These are phyloP conservation scores for Gracilaria domingensis DNA, from an alignment of 23 red algal genomes.

Conservation along the genomic window DNA sequence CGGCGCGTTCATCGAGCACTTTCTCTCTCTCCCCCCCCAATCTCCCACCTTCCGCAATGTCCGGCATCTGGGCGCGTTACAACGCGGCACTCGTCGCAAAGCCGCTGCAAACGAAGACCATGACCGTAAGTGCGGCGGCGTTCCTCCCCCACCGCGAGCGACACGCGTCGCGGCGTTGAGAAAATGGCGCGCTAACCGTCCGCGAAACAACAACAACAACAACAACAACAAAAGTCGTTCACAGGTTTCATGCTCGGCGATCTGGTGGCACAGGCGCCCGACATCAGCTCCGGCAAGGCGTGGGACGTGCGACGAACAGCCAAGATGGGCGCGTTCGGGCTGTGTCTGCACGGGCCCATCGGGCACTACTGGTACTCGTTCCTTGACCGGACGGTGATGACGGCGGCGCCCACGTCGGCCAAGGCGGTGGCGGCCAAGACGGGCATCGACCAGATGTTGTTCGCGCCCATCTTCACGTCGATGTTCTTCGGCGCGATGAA, in stretches of 20 bases:
- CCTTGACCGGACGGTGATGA: constrained; percentile 96
- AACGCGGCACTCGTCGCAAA: constrained; percentile 87
- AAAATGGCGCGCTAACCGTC: no score
- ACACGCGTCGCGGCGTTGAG: no score
- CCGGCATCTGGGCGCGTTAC: constrained; percentile 97
- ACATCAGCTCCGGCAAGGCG: constrained; percentile 80
- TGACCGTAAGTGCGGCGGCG: constrained; percentile 81
- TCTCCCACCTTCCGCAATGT: constrained; percentile 47
- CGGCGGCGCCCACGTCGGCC: constrained; percentile 81
- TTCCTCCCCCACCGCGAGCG: background rate
- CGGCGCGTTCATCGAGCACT: background rate
- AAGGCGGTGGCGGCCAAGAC: constrained; percentile 93
- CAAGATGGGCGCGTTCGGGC: constrained; percentile 90
- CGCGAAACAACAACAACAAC: no score
- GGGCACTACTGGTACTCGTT: constrained; percentile 99
- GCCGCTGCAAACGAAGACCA: constrained; percentile 96
- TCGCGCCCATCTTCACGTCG: constrained; percentile 97
- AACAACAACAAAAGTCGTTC: constrained; percentile 88
- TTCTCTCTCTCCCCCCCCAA: background rate
- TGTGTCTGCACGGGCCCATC: constrained; percentile 93
- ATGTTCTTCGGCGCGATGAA: constrained; percentile 98
- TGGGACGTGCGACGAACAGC: constrained; percentile 95
- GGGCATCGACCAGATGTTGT: constrained; percentile 97
- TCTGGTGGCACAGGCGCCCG: constrained; percentile 97
- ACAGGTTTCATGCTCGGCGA: constrained; percentile 97